Evolutionary conservation across 108 stramenopile genomes (phyloP), one percentile per base, ranked within the genome.

Genomic region (Cylindrotheca closterium): DNA sequence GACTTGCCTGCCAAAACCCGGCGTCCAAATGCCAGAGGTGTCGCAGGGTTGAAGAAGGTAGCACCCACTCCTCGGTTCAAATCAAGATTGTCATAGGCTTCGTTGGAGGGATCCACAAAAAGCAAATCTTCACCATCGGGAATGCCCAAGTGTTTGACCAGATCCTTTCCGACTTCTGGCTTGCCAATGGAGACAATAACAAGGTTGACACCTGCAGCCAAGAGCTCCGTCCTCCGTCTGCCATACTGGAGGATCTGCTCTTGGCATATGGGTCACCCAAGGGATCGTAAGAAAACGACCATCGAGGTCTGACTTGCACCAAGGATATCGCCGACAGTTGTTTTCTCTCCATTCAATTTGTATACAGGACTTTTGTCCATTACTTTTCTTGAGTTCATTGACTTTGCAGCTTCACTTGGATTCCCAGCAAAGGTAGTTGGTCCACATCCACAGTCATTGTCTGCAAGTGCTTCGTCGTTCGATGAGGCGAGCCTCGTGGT

Each of bases 241-340:
- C 73, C 74, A 67, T 83, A 91, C 65, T 91, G 86, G 27, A 87
- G 68, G 50, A 91, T 83, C 63, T 74, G 78, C 82, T 91, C 89
- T 78, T 91, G 89, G 68, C 89, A 91, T 51, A 91, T 74, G 59
- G 89, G 89, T 91, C 89, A 91, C 46, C 89, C 89, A 50, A 91
- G 76, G 1, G 78, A 79, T 47, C 89, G 58, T 15, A 87, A 67
- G 17, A 87, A 76, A 19, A 87, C 84, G 12, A 84, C 75, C 21
- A 91, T 53, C 1, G 81, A 78, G 30, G 63, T 31, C 0, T 65
- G 54, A 8, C 32, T 58, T 15, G 60, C 64, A 19, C 75, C 26
- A 19, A 78, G 47, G 0, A 74, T 48, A n/a, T 71, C 56, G 50
- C 78, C 71, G 61, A 80, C 73, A 2, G 18, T 47, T 2, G 65